Evolutionary conservation across 345 rosid genomes (phyloP), one percentile per base, ranked within the genome.

Genomic region (Trapa bicornis): DNA sequence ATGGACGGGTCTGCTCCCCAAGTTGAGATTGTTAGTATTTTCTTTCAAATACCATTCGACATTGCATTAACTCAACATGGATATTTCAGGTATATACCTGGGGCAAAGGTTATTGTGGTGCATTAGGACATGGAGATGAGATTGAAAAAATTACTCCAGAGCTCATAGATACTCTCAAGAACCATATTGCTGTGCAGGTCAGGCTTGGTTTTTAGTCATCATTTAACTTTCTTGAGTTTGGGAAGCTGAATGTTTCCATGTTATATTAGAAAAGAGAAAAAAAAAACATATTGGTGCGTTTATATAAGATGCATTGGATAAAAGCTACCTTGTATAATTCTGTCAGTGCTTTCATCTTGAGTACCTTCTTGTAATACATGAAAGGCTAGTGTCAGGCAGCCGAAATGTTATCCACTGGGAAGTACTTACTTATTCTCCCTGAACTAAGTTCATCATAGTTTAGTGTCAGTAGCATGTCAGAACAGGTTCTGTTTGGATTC

Each of bases 51-150:
- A 32, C 38, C 61, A 50, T n/a, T 64, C 11, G 54, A 17, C 33
- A 15, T 16, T 33, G 61, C 48, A 15, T 53, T 22, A 33, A 73
- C 69, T 75, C 60, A 37, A 71, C 36, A 42, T 66, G 71, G 29
- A 69, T 68, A 2, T 68, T 71, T 72, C 74, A 93, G 98, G 94
- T 87, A 12, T 90, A 90, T 75, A 87, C 97, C 32, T 93, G 98
- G 97, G 98, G 98, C 64, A 93, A 93, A 80, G 98, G 97, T 71
- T 93, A 93, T 68, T 93, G 96, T 69, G 97, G 98, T 79, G 98
- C 94, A 61, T 76, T 93, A 56, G 98, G 98, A 75, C 97, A 90
- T 78, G 98, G 98, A 58, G 95, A 93, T 68, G 97, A 93, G 81
- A 90, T 78, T 14, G 96, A 90, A 74, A 93, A 93, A 85, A 90